A percentile compares a stretch with the other conserved stretches of the same genome.
Evolutionary conservation across 208 protist species (phyloP).

Genomic region (Endotrypanum monterogeii): DNA sequence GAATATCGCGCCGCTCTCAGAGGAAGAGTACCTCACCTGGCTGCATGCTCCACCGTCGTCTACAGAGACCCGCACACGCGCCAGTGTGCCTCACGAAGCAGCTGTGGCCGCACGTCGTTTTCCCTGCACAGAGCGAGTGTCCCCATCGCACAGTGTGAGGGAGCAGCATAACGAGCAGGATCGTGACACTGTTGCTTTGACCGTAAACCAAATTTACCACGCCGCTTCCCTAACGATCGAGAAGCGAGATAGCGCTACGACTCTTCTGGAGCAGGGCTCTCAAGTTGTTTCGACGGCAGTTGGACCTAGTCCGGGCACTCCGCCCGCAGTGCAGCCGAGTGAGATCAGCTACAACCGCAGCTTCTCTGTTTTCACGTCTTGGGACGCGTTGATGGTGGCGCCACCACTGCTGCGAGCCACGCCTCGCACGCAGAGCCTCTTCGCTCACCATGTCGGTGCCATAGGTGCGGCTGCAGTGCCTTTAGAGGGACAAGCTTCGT

Average conservation of each 20-base stretch:
- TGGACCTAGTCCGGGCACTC: neutral
- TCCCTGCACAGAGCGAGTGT: neutral
- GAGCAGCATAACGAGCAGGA: neutral
- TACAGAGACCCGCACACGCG: conserved; percentile 1
- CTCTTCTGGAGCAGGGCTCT: neutral
- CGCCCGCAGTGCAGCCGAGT: neutral
- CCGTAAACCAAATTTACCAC: neutral
- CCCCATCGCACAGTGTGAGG: neutral
- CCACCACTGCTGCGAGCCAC: conserved; percentile 10
- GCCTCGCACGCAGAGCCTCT: conserved; percentile 2
- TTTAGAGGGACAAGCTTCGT: neutral
- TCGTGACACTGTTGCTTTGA: neutral
- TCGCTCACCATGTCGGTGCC: neutral
- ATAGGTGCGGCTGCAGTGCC: neutral
- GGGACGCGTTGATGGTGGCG: conserved; percentile 19
- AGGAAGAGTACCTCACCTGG: conserved; percentile 22
- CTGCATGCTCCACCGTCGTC: conserved; percentile 2
- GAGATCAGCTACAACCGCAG: conserved; percentile 19
- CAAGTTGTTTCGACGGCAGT: neutral
- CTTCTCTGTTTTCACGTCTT: conserved; percentile 29
- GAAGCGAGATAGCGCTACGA: neutral
- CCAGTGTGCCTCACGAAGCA: neutral
- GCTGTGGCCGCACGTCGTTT: neutral
- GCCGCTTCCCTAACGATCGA: neutral
- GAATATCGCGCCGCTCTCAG: conserved; percentile 3